These are phyloP conservation scores for Paramyrothecium roridum DNA, from an alignment of 2,329 filamentous ascomycete species.

Conservation along the genomic window DNA sequence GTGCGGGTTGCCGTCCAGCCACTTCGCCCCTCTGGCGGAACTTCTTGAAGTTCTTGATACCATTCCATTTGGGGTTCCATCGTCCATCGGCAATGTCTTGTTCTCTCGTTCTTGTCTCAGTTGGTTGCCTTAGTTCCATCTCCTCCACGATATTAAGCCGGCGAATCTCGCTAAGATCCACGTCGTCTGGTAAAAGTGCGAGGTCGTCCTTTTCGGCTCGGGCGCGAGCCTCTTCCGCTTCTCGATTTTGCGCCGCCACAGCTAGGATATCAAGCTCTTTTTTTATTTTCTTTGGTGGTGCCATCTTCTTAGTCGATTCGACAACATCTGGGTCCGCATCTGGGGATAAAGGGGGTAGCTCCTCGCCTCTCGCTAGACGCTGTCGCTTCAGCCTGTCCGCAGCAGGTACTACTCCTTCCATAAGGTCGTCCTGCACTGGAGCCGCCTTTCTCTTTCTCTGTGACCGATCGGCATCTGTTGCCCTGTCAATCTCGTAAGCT, in stretches of 20 bases:
- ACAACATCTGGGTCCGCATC: slow-evolving; percentile 16
- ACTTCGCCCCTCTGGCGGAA: slow-evolving; percentile 63
- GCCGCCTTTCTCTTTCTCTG: slow-evolving; percentile 45
- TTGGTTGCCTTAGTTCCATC: slow-evolving; percentile 57
- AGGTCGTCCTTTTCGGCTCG: slow-evolving; percentile 51
- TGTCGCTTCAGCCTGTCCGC: slow-evolving; percentile 77
- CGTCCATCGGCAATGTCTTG: slow-evolving; percentile 51
- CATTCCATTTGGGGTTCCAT: slow-evolving; percentile 91
- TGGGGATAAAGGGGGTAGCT: slow-evolving; percentile 29
- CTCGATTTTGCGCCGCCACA: slow-evolving; percentile 55
- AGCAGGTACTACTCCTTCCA: slow-evolving; percentile 73
- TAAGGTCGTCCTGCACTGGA: slow-evolving; percentile 48
- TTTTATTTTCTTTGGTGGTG: slow-evolving; percentile 46
- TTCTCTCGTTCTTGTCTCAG: slow-evolving; percentile 34
- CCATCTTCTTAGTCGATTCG: slow-evolving; percentile 8
- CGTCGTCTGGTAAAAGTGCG: slow-evolving; percentile 53
- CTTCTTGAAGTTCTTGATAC: slow-evolving; percentile 91
- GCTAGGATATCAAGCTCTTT: slow-evolving; percentile 68
- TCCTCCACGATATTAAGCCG: slow-evolving; percentile 74
- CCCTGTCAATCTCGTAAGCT: slow-evolving; percentile 14
- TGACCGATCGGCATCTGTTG: slow-evolving; percentile 13
- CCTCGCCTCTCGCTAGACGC: slow-evolving; percentile 57
- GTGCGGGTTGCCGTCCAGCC: slow-evolving; percentile 36
- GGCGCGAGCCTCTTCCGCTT: slow-evolving; percentile 64
- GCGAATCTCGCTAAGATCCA: slow-evolving; percentile 71